Conservation (phyloP, 192 early-diverging fungal genomes). For the Coemansia sp. region DNA sequence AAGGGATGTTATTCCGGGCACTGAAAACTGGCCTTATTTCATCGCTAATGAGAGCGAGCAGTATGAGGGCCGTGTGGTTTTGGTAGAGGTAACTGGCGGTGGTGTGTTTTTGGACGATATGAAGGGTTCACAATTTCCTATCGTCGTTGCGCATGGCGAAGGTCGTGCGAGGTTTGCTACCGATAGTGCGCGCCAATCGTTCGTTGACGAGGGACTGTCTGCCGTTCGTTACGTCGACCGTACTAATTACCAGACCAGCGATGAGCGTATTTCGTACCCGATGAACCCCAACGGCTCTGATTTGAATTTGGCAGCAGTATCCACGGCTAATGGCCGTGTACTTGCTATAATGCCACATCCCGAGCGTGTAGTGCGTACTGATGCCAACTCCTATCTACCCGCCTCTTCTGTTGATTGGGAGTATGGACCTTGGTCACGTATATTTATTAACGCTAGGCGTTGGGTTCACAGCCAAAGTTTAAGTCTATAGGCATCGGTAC, state of each 20-base stretch:
- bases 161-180: conserved; percentile 82
- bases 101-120: conserved; percentile 89
- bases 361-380: conserved; percentile 84
- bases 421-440: conserved; percentile 84
- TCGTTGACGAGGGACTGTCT: conserved; percentile 60
- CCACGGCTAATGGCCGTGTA: conserved; percentile 84
- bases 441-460: conserved; percentile 91
- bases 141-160: conserved; percentile 98
- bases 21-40: conserved; percentile 90
- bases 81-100: conserved; percentile 59
- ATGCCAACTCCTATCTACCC: conserved; percentile 85
- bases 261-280: conserved; percentile 82
- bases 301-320: conserved; percentile 84
- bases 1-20: conserved; percentile 79
- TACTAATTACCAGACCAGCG: conserved; percentile 58
- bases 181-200: conserved; percentile 41
- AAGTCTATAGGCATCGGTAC: conserved; percentile 85
- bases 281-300: conserved; percentile 97
- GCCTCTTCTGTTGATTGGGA: conserved; percentile 25
- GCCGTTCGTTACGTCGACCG: conserved; percentile 86
- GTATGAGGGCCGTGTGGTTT: conserved; percentile 90
- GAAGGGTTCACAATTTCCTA: conserved; percentile 86
- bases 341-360: conserved; percentile 99
- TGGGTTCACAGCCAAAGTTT: conserved; percentile 77
- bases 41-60: conserved; percentile 90